Percentiles rank a stretch among this genome's conserved stretches.
These are phyloP conservation scores for Jimgerdemannia lactiflua DNA, from an alignment of 192 early-diverging fungal species.

Conservation along the genomic window DNA sequence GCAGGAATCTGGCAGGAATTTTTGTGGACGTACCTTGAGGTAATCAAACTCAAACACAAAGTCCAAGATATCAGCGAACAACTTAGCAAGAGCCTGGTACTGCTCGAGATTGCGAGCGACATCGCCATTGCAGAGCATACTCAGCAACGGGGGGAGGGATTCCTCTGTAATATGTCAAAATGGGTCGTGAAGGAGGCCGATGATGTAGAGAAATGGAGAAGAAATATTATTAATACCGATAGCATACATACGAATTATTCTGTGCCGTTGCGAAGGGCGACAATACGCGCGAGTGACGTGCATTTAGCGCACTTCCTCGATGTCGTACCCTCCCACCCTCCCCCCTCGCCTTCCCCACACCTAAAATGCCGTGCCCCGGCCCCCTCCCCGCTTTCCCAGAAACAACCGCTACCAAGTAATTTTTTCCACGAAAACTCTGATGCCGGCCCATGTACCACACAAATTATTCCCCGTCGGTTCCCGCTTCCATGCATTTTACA, in stretches of 20 bases:
- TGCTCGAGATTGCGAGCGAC: slow-evolving; percentile 64
- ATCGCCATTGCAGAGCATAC: slow-evolving; percentile 63
- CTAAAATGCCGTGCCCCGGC: too few species aligned
- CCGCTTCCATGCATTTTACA: background rate
- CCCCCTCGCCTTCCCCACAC: too few species aligned
- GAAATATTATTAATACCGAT: slow-evolving; percentile 10
- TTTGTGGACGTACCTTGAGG: slow-evolving; percentile 52
- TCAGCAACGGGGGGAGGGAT: slow-evolving; percentile 60
- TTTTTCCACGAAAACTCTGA: background rate
- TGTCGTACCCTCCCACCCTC: too few species aligned
- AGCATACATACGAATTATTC: background rate
- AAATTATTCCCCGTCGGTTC: slow-evolving; percentile 1
- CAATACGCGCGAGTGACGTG: too few species aligned
- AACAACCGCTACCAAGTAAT: too few species aligned
- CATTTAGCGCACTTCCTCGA: too few species aligned
- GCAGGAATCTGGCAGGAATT: slow-evolving; percentile 29
- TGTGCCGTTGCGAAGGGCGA: too few species aligned
- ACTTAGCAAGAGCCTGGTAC: slow-evolving; percentile 76
- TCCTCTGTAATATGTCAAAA: slow-evolving; percentile 37
- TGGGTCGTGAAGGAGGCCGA: slow-evolving; percentile 2
- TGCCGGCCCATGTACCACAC: background rate
- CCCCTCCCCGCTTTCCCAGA: too few species aligned
- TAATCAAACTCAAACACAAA: slow-evolving; percentile 92
- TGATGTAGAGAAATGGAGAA: slow-evolving; percentile 4
- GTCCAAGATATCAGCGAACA: slow-evolving; percentile 81